These are phyloP conservation scores for Eutrema heterophyllum DNA, from an alignment of 345 rosid species.

Conservation along the genomic window DNA sequence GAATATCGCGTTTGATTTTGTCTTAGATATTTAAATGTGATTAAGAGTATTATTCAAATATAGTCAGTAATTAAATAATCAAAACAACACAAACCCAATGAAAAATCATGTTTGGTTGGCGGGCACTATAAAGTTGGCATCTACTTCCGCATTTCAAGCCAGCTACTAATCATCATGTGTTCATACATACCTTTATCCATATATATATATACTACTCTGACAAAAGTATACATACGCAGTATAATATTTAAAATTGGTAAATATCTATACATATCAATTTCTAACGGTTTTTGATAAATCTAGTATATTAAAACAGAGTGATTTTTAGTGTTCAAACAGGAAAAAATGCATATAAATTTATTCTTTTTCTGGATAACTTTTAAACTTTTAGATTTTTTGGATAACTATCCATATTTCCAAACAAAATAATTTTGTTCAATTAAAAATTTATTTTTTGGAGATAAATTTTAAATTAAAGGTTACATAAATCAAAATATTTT, in stretches of 20 bases:
- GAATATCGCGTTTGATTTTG: constrained; percentile 31
- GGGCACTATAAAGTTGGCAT: constrained; percentile 31
- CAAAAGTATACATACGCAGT: not conserved
- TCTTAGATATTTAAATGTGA: not conserved
- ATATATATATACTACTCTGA: not conserved
- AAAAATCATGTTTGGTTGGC: constrained; percentile 28
- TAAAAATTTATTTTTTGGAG: too few species aligned
- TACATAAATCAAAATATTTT: too few species aligned
- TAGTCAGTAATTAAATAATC: constrained; percentile 26
- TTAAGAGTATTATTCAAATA: constrained; percentile 14
- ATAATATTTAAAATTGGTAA: not conserved
- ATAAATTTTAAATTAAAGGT: too few species aligned
- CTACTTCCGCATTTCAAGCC: constrained; percentile 31
- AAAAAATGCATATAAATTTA: too few species aligned
- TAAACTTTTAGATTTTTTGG: too few species aligned
- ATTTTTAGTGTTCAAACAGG: too few species aligned
- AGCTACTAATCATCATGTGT: constrained; percentile 31
- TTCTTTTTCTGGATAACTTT: too few species aligned
- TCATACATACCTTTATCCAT: constrained; percentile 9
- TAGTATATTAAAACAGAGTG: too few species aligned
- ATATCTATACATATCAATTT: not conserved
- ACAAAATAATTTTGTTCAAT: too few species aligned
- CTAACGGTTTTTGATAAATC: too few species aligned
- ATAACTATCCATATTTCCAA: too few species aligned
- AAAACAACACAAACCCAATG: constrained; percentile 12